phyloP scores from a whole-genome alignment of 495 filamentous ascomycete genomes.

The Podospora appendiculata region DNA sequence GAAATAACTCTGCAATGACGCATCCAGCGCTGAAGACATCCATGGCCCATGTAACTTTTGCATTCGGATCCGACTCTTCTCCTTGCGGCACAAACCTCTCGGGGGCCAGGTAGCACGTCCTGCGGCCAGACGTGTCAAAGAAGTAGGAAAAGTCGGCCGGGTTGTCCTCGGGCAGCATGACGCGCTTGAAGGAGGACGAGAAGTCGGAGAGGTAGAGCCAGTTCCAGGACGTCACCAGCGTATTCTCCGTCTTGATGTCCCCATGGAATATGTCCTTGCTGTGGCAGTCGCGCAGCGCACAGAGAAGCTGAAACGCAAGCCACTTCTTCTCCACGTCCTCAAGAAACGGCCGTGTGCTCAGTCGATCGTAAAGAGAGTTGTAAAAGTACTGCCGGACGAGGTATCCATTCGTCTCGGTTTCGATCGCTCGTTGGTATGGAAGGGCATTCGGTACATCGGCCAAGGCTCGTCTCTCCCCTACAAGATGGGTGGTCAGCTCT shows the following conservation, averaged over 20 bases:
- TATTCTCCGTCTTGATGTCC: slow-evolving; percentile 97
- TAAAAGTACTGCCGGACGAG: slow-evolving; percentile 94
- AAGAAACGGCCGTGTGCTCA: slow-evolving; percentile 93
- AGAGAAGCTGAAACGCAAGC: slow-evolving; percentile 94
- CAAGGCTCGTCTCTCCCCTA: slow-evolving; percentile 74
- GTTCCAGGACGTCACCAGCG: slow-evolving; percentile 97
- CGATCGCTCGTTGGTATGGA: slow-evolving; percentile 79
- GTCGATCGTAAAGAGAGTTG: slow-evolving; percentile 93
- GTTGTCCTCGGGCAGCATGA: slow-evolving; percentile 92
- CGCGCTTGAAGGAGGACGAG: slow-evolving; percentile 90
- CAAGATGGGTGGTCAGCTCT: slow-evolving; percentile 8
- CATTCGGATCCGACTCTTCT: slow-evolving; percentile 52
- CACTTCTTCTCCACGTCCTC: slow-evolving; percentile 99
- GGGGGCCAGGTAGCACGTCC: slow-evolving; percentile 95
- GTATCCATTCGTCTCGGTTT: slow-evolving; percentile 85
- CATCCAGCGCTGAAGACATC: slow-evolving; percentile 97
- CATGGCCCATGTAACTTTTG: slow-evolving; percentile 78
- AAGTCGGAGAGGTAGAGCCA: slow-evolving; percentile 98
- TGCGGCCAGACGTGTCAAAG: slow-evolving; percentile 84
- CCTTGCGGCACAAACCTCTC: slow-evolving; percentile 77
- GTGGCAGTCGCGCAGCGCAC: slow-evolving; percentile 88
- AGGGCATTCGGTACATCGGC: slow-evolving; percentile 85
- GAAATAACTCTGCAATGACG: slow-evolving; percentile 93
- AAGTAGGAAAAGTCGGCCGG: slow-evolving; percentile 96
- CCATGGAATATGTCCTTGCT: slow-evolving; percentile 87